phyloP scores from a whole-genome alignment of 495 filamentous ascomycete species.

The Aeminium ludgeri region DNA sequence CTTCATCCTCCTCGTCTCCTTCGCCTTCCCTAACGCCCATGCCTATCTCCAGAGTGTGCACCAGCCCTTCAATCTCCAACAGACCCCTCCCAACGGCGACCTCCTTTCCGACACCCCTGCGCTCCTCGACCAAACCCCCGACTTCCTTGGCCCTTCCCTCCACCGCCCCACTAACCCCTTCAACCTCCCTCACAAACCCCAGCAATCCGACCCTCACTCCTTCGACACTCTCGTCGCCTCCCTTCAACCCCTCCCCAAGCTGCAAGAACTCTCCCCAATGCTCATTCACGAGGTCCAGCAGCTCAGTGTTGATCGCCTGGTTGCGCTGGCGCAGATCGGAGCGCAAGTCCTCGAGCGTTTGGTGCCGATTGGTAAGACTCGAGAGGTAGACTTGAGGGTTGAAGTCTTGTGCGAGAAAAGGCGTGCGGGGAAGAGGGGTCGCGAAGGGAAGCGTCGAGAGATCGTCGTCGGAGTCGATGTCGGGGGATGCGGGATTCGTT shows the following conservation, averaged over 20 bases:
- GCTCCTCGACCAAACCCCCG: constrained; percentile 36
- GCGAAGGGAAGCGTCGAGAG: constrained; percentile 66
- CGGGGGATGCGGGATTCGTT: constrained; percentile 22
- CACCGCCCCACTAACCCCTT: constrained; percentile 38
- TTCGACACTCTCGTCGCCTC: constrained; percentile 82
- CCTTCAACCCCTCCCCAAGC: constrained; percentile 62
- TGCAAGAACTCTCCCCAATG: constrained; percentile 84
- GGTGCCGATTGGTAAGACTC: constrained; percentile 67
- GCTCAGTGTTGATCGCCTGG: constrained; percentile 58
- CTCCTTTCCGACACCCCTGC: constrained; percentile 32
- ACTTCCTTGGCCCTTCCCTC: constrained; percentile 37
- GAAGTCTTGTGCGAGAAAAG: constrained; percentile 67
- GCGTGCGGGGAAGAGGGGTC: constrained; percentile 54
- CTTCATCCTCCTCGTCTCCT: constrained; percentile 30
- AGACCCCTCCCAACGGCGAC: constrained; percentile 34
- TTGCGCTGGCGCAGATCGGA: constrained; percentile 63
- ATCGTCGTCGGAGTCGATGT: constrained; percentile 42
- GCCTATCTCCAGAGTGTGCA: constrained; percentile 53
- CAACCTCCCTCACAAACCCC: constrained; percentile 66
- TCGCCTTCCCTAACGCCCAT: constrained; percentile 34
- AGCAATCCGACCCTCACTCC: constrained; percentile 76
- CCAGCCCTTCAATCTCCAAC: constrained; percentile 29
- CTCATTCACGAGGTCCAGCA: constrained; percentile 83
- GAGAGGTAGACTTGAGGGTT: constrained; percentile 69
- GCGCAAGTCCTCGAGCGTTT: constrained; percentile 88